phyloP scores from a whole-genome alignment of 2,329 filamentous ascomycete species.

The Arthrobotrys entomopaga region DNA sequence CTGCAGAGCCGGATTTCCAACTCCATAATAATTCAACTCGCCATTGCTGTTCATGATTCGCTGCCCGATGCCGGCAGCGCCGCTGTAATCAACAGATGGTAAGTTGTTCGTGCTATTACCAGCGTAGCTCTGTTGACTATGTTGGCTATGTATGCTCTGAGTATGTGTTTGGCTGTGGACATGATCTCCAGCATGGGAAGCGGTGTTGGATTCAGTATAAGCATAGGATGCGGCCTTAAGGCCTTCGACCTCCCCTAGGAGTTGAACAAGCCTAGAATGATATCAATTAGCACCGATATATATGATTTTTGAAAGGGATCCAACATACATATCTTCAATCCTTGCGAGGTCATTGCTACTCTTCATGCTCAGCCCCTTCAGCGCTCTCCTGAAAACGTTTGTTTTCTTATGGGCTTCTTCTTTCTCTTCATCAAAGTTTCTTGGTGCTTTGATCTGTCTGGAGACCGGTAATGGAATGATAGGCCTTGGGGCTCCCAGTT shows the following conservation, averaged over 20 bases:
- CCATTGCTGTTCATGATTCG: slow-evolving; percentile 56
- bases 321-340: slow-evolving; percentile 78
- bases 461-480: slow-evolving; percentile 73
- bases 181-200: slow-evolving; percentile 57
- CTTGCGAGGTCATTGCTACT: slow-evolving; percentile 86
- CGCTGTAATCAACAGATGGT: slow-evolving; percentile 62
- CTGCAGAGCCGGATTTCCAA: slow-evolving; percentile 53
- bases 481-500: slow-evolving; percentile 85
- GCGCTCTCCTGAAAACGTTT: slow-evolving; percentile 91
- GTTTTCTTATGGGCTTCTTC: slow-evolving; percentile 76
- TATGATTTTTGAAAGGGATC: slow-evolving; percentile 59
- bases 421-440: slow-evolving; percentile 68
- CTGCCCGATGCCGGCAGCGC: slow-evolving; percentile 60
- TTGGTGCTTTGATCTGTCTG: slow-evolving; percentile 64
- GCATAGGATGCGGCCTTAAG: slow-evolving; percentile 71
- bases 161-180: slow-evolving; percentile 53
- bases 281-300: background rate
- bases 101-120: slow-evolving; percentile 56
- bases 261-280: slow-evolving; percentile 74
- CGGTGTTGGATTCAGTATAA: slow-evolving; percentile 56
- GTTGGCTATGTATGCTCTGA: slow-evolving; percentile 47
- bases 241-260: slow-evolving; percentile 89
- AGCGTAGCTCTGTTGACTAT: slow-evolving; percentile 41
- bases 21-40: slow-evolving; percentile 60
- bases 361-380: slow-evolving; percentile 88